Evolutionary conservation across 768 basidiomycete genomes (phyloP).

Genomic region (Pleurotus ostreatus): DNA sequence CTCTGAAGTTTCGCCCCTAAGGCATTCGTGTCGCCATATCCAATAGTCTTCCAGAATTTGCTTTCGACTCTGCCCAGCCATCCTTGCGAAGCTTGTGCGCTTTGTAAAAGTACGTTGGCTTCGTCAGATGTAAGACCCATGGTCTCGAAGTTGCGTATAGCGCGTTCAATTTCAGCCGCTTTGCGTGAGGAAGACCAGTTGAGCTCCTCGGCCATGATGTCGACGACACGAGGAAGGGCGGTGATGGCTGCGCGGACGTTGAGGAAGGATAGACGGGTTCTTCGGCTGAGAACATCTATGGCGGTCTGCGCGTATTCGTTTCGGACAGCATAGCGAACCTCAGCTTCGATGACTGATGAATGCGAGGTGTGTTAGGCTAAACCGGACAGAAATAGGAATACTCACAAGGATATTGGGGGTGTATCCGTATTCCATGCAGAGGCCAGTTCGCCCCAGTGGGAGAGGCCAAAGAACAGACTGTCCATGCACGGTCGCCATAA

Average conservation of each 20-base stretch:
- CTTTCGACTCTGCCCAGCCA: constrained; percentile 17
- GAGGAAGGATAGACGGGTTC: constrained; percentile 89
- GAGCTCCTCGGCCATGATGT: constrained; percentile 87
- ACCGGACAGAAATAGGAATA: neutral
- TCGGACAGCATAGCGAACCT: constrained; percentile 83
- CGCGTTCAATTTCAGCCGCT: constrained; percentile 51
- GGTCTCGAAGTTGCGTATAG: constrained; percentile 65
- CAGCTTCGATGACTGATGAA: constrained; percentile 77
- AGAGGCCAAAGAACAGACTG: constrained; percentile 76
- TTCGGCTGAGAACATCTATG: constrained; percentile 87
- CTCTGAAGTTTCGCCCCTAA: constrained; percentile 9
- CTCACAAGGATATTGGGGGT: constrained; percentile 72
- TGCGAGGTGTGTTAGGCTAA: neutral
- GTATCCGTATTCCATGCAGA: constrained; percentile 75
- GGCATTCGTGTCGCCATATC: constrained; percentile 35
- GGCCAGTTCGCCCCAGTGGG: constrained; percentile 82
- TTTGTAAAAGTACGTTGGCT: constrained; percentile 22
- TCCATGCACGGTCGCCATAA: constrained; percentile 97
- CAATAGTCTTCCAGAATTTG: constrained; percentile 25
- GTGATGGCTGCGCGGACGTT: constrained; percentile 83
- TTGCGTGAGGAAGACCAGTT: constrained; percentile 66
- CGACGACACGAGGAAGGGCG: constrained; percentile 81
- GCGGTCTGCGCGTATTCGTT: constrained; percentile 94
- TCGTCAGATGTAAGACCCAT: constrained; percentile 78
- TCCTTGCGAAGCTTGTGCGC: constrained; percentile 13